A percentile compares a stretch with the other conserved stretches of the same genome.
These are phyloP conservation scores for Psilocybe mexicana DNA, from an alignment of 1,284 basidiomycete species.

Conservation along the genomic window DNA sequence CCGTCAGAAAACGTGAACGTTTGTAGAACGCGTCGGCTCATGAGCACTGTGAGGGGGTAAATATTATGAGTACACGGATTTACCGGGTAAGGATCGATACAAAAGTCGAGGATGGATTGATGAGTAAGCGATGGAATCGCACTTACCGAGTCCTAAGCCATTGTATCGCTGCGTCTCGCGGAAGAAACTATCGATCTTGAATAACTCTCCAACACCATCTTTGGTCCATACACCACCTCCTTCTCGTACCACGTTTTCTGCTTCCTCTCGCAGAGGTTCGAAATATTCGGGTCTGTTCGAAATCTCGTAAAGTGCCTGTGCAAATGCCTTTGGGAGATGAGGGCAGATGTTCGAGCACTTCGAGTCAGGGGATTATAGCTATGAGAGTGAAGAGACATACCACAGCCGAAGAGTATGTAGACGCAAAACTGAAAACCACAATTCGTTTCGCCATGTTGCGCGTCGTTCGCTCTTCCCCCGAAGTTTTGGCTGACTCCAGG, in stretches of 20 bases:
- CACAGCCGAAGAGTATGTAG: constrained; percentile 23
- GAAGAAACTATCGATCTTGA: constrained; percentile 50
- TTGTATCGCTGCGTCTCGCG: constrained; percentile 42
- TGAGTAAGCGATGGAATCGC: not conserved
- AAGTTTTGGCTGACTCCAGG: constrained; percentile 36
- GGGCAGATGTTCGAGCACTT: not conserved
- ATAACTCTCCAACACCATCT: constrained; percentile 40
- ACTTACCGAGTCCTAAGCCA: constrained; percentile 21
- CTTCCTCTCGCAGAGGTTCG: constrained; percentile 46
- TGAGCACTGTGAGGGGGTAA: constrained; percentile 20
- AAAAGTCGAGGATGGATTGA: not conserved
- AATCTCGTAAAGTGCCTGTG: constrained; percentile 39
- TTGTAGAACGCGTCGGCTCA: constrained; percentile 33
- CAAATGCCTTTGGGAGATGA: constrained; percentile 26
- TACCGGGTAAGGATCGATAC: too few relatives aligned
- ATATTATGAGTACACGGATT: too few relatives aligned
- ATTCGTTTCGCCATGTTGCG: constrained; percentile 28
- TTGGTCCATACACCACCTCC: constrained; percentile 52
- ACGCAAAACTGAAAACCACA: constrained; percentile 22
- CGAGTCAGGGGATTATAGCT: not conserved
- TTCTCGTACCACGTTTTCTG: constrained; percentile 34
- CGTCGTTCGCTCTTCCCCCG: constrained; percentile 31
- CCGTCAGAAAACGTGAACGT: constrained; percentile 42
- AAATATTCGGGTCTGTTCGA: constrained; percentile 42
- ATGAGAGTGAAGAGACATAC: constrained; percentile 7